A percentile compares a stretch with the other conserved stretches of the same genome.
phyloP scores from a whole-genome alignment of 306 rosid species.

The Comarum palustre region DNA sequence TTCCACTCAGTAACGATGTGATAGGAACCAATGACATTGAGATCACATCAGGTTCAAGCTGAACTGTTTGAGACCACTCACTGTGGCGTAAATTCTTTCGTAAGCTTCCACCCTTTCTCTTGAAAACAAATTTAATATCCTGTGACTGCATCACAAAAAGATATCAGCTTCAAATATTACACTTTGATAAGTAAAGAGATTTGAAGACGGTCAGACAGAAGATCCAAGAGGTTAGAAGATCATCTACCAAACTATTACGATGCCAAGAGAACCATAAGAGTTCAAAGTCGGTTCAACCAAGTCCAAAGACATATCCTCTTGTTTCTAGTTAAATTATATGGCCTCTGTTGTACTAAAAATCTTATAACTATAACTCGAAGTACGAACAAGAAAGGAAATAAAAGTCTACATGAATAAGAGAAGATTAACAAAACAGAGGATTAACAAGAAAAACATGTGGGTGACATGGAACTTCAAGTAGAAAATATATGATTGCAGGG shows the following conservation, averaged over 20 bases:
- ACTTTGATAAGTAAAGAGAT: background rate
- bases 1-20: conserved; percentile 73
- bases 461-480: background rate
- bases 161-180: background rate
- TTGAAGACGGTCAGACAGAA: conserved; percentile 4
- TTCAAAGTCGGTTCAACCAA: background rate
- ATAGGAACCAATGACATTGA: conserved; percentile 84
- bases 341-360: background rate
- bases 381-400: background rate
- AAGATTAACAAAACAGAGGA: background rate
- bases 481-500: background rate
- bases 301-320: background rate
- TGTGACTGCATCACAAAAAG: conserved; percentile 47
- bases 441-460: background rate
- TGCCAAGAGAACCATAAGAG: background rate
- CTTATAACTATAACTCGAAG: background rate
- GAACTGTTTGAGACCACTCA: conserved; percentile 81
- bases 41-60: conserved; percentile 65
- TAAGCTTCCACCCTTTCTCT: conserved; percentile 77
- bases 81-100: conserved; percentile 41
- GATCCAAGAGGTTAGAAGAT: background rate
- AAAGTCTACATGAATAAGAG: background rate
- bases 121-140: conserved; percentile 63
- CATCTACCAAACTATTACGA: background rate
- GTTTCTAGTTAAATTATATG: background rate